A percentile compares a stretch with the other conserved stretches of the same genome.
Evolutionary conservation across 208 protist species (phyloP).

Genomic region (Plasmodiophora brassicae): DNA sequence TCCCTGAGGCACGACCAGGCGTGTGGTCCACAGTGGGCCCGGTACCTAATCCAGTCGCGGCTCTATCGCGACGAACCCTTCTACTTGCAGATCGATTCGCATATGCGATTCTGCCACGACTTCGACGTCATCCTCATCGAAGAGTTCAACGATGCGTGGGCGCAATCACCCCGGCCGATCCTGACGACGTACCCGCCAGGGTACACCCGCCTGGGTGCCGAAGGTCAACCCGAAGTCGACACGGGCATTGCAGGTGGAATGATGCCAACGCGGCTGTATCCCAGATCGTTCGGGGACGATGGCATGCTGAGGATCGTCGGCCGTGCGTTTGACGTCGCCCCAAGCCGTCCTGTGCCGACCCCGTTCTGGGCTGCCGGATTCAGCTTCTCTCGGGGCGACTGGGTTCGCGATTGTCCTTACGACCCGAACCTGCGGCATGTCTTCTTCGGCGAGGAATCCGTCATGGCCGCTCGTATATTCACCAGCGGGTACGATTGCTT

Average conservation of each 20-base stretch:
- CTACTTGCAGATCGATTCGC: constrained; percentile 29
- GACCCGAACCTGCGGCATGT: background rate
- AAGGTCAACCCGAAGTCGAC: background rate
- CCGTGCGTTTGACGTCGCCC: background rate
- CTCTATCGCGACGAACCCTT: constrained; percentile 3
- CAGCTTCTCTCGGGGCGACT: constrained; percentile 1
- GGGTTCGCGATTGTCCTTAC: constrained; percentile 28
- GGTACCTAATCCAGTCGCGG: background rate
- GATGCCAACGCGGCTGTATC: background rate
- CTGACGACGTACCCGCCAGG: background rate
- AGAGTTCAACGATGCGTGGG: background rate
- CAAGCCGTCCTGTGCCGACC: background rate
- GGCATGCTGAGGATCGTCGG: background rate
- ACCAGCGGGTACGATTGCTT: constrained; percentile 32
- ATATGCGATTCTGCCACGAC: background rate
- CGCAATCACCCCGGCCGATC: background rate
- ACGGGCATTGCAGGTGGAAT: background rate
- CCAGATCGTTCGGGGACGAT: background rate
- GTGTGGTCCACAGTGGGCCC: background rate
- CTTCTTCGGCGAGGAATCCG: constrained; percentile 41
- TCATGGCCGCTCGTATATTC: constrained; percentile 37
- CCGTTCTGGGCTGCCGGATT: constrained; percentile 45
- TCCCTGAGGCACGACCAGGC: background rate
- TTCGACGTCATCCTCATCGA: constrained; percentile 1
- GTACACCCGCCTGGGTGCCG: background rate